Evolutionary conservation across 768 basidiomycete species (phyloP), one percentile per base, ranked within the genome.

Genomic region (Peribolospora baueri): DNA sequence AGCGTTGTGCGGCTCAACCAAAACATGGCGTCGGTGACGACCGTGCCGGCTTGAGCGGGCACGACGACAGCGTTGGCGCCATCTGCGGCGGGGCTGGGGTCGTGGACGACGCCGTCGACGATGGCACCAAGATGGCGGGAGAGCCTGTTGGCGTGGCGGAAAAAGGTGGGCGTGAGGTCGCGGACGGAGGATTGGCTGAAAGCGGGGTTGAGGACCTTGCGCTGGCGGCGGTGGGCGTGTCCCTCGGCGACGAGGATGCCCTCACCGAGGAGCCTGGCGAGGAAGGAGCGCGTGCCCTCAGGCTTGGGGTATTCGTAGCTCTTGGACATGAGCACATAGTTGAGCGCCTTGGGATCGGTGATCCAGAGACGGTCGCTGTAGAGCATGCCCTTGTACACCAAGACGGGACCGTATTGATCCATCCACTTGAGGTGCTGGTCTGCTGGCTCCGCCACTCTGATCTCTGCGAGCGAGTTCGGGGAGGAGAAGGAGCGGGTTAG

Each of bases 1-100:
- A 69, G 53, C 0, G 68, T 67, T 4, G 61, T 51, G 53, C 65
- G 61, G 2, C 60, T 62, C 7, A 68, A 52, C 55, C 57, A 66
- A n/a, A 55, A 54, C 47, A 62, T 54, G 4, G 67, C 60, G 43
- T 69, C 67, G 46, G 67, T 59, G 50, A 11, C 8, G 25, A 41
- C 41, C 25, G 25, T 25, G 25, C 25, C 25, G 25, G 25, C 25
- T 25, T 25, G 25, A 25, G 25, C 25, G 25, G 25, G 25, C 25
- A 25, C 25, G 25, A 25, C 25, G 25, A 1, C 25, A 1, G 25
- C 25, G 25, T 25, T 25, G 25, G 25, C 1, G 25, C 25, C 25
- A 25, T 25, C 25, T 25, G 25, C 25, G 25, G 25, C 25, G 25
- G 25, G 25, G 25, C 25, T 25, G 25, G 25, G 25, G 25, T 25